Conservation (phyloP, 768 basidiomycete genomes). For the Tylopilus cervinicoccineus region DNA sequence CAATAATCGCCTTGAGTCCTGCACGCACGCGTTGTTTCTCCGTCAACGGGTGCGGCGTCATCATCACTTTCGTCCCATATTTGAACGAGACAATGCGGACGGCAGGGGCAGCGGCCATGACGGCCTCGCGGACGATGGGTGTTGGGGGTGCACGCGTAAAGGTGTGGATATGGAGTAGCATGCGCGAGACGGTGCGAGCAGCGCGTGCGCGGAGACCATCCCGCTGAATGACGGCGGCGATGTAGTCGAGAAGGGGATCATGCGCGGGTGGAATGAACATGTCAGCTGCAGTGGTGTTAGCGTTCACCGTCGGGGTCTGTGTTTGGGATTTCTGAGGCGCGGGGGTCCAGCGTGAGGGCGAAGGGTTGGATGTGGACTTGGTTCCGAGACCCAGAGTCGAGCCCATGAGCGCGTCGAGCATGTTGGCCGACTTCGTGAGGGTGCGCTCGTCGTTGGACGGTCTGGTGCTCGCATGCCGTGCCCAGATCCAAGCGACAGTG, state of each 20-base stretch:
- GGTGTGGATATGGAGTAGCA: slow-evolving; percentile 67
- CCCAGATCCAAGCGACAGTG: background rate
- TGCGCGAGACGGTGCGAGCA: slow-evolving; percentile 50
- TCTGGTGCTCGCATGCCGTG: slow-evolving; percentile 15
- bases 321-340: background rate
- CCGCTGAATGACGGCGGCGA: slow-evolving; percentile 57
- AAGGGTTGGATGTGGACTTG: slow-evolving; percentile 3
- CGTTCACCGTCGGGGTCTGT: background rate
- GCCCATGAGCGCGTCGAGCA: slow-evolving; percentile 23
- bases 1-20: slow-evolving; percentile 70
- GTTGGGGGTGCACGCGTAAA: slow-evolving; percentile 76
- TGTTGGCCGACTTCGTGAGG: slow-evolving; percentile 20
- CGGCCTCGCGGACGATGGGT: slow-evolving; percentile 72
- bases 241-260: slow-evolving; percentile 69
- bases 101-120: slow-evolving; percentile 65
- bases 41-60: slow-evolving; percentile 66
- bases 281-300: background rate
- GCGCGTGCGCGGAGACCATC: slow-evolving; percentile 67
- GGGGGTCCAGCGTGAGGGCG: background rate
- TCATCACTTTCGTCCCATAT: slow-evolving; percentile 59
- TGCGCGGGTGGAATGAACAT: slow-evolving; percentile 67
- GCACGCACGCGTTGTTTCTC: slow-evolving; percentile 75
- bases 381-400: slow-evolving; percentile 17
- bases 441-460: slow-evolving; percentile 21
- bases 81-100: slow-evolving; percentile 59